Conservation (phyloP, 1,139 yeast species). For the Candida sojae region DNA sequence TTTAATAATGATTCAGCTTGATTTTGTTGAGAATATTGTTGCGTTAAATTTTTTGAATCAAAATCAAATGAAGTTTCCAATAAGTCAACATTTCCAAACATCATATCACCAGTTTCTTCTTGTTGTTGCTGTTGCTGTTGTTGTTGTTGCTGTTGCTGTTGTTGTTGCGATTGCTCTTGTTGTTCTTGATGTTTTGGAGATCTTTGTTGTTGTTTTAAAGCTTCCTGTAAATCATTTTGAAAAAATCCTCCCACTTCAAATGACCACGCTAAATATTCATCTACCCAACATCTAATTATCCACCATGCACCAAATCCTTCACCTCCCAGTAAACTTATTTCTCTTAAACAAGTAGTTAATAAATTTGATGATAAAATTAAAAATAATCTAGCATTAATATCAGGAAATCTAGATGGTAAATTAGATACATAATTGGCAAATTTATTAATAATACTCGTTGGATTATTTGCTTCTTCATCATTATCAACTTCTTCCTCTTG, state of each 20-base stretch:
- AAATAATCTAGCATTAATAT: conserved; percentile 57
- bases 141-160: conserved; percentile 2
- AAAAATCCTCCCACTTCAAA: conserved; percentile 72
- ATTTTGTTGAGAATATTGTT: conserved; percentile 3
- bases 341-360: conserved; percentile 65
- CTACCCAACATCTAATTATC: conserved; percentile 76
- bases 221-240: conserved; percentile 28
- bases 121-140: not conserved
- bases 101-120: conserved; percentile 4
- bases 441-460: conserved; percentile 11
- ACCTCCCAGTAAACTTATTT: conserved; percentile 60
- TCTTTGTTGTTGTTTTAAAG: not conserved
- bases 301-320: conserved; percentile 77
- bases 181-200: not conserved
- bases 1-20: conserved; percentile 13
- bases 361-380: conserved; percentile 56
- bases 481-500: conserved; percentile 11
- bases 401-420: conserved; percentile 50
- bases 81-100: conserved; percentile 26
- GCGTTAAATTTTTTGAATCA: conserved; percentile 14
- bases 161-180: conserved; percentile 2
- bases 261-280: conserved; percentile 69
- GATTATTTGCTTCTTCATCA: conserved; percentile 11
- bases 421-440: conserved; percentile 30
- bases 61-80: conserved; percentile 23